phyloP scores from a whole-genome alignment of 345 rosid species.

The Microcos paniculata region DNA sequence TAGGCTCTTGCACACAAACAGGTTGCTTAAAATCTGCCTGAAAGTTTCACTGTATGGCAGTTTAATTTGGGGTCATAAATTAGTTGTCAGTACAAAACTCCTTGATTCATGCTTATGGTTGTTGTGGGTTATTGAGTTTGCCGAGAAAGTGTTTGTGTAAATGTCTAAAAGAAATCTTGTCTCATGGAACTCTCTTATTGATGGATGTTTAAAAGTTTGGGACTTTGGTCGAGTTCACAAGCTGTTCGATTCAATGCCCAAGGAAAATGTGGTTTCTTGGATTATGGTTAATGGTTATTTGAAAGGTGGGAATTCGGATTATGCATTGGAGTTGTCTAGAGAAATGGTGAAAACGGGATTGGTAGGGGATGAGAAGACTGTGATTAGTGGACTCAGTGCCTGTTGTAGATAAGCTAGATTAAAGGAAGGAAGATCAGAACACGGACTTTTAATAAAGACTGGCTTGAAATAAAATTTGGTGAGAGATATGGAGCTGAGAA shows the following conservation, averaged over 20 bases:
- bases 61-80: constrained; percentile 48
- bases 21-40: constrained; percentile 38
- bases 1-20: constrained; percentile 42
- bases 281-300: constrained; percentile 58
- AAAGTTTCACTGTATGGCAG: constrained; percentile 57
- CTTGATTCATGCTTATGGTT: constrained; percentile 47
- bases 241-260: constrained; percentile 51
- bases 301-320: constrained; percentile 51
- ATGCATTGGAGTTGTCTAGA: constrained; percentile 56
- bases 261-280: constrained; percentile 52
- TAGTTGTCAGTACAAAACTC: constrained; percentile 57
- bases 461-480: constrained; percentile 23
- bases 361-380: constrained; percentile 37
- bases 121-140: constrained; percentile 38
- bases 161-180: constrained; percentile 47
- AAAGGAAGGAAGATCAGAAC: constrained; percentile 71
- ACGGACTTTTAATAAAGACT: constrained; percentile 47
- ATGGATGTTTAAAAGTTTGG: constrained; percentile 29
- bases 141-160: constrained; percentile 50
- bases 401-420: constrained; percentile 64
- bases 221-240: constrained; percentile 38
- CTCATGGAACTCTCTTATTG: constrained; percentile 52
- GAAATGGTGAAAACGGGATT: constrained; percentile 45
- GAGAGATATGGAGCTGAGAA: too few species aligned
- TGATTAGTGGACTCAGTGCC: constrained; percentile 45